Conservation (phyloP, 371 early-diverging fungal genomes). For the Ordospora colligata region DNA sequence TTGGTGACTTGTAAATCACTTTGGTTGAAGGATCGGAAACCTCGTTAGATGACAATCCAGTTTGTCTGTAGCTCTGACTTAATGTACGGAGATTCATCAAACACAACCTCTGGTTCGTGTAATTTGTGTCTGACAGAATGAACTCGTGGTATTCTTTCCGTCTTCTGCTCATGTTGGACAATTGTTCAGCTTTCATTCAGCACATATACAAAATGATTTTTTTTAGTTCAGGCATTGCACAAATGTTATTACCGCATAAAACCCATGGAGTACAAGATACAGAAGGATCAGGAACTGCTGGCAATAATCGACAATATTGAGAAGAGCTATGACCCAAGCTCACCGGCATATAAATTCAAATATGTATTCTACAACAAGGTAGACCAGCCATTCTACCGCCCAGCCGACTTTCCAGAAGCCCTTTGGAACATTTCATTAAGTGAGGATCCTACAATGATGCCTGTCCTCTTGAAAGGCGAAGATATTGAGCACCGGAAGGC, state of each 20-base stretch:
- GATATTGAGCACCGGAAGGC: conserved; percentile 38
- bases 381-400: conserved; percentile 25
- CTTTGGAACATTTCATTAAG: conserved; percentile 35
- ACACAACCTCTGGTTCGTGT: conserved; percentile 30
- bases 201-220: conserved; percentile 3
- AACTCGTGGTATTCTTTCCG: conserved; percentile 35
- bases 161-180: conserved; percentile 16
- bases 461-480: conserved; percentile 39
- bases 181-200: not conserved
- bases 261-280: conserved; percentile 25
- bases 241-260: not conserved
- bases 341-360: conserved; percentile 58
- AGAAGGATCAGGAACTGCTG: conserved; percentile 46
- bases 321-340: conserved; percentile 48
- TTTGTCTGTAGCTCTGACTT: conserved; percentile 17
- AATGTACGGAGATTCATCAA: conserved; percentile 21
- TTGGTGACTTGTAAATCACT: conserved; percentile 14
- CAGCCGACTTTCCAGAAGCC: conserved; percentile 43
- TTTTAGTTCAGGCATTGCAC: not conserved
- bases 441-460: conserved; percentile 36
- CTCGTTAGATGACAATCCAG: conserved; percentile 11
- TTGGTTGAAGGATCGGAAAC: conserved; percentile 10
- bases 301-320: conserved; percentile 48
- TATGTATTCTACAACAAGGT: conserved; percentile 58
- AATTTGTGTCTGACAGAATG: conserved; percentile 33